A percentile compares a stretch with the other conserved stretches of the same genome.
These are phyloP conservation scores for Solanum chacoense DNA, from an alignment of 305 asterid genomes.

Conservation along the genomic window DNA sequence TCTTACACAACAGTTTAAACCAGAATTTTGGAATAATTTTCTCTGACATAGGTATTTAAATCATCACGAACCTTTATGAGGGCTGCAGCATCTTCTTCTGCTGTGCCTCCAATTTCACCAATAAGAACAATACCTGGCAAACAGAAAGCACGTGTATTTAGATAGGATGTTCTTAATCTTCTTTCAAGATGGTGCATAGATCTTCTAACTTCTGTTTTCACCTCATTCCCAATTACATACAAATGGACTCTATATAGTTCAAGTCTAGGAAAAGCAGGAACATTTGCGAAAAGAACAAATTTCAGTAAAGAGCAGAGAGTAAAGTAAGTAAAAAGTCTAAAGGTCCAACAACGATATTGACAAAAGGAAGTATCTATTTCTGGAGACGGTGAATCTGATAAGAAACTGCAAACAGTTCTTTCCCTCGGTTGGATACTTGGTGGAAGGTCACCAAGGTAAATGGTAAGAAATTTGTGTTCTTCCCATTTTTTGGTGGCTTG, in stretches of 20 bases:
- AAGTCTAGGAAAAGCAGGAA: neutral
- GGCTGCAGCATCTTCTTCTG: slow-evolving; percentile 98
- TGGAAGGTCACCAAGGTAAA: neutral
- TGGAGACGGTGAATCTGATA: neutral
- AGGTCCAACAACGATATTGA: neutral
- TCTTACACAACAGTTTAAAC: neutral
- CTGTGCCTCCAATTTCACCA: slow-evolving; percentile 99
- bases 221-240: neutral
- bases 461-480: neutral
- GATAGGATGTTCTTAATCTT: neutral
- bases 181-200: neutral
- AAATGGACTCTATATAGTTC: neutral
- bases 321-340: neutral
- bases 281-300: neutral
- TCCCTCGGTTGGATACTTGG: neutral
- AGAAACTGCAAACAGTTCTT: neutral
- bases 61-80: slow-evolving; percentile 62
- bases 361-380: neutral
- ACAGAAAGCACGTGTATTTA: slow-evolving; percentile 5
- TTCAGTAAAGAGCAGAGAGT: neutral
- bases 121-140: slow-evolving; percentile 77
- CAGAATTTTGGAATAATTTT: neutral
- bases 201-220: neutral
- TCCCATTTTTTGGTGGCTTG: neutral
- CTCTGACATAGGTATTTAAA: neutral